Conservation (phyloP, 1,284 basidiomycete genomes). For the Ganoderma sp. region DNA sequence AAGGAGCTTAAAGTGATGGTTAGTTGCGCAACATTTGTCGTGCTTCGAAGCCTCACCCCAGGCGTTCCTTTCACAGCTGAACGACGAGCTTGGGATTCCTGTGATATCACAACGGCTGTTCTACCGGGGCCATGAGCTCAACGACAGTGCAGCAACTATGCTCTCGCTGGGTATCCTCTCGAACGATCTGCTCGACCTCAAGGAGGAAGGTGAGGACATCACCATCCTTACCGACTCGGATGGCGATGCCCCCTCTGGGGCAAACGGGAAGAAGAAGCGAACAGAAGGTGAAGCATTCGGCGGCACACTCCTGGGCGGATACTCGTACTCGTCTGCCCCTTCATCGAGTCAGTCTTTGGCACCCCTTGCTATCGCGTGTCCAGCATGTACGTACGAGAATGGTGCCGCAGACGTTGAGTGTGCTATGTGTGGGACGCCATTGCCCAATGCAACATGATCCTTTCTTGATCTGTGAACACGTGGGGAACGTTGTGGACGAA, state of each 20-base stretch:
- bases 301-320: slow-evolving; percentile 65
- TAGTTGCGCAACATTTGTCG: slow-evolving; percentile 32
- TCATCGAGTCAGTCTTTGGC: slow-evolving; percentile 27
- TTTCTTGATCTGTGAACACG: slow-evolving; percentile 1
- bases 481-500: neutral
- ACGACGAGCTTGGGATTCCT: slow-evolving; percentile 65
- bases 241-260: slow-evolving; percentile 37
- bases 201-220: slow-evolving; percentile 64
- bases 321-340: slow-evolving; percentile 24
- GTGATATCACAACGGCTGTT: slow-evolving; percentile 77
- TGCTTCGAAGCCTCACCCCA: neutral
- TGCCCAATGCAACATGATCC: slow-evolving; percentile 22
- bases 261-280: slow-evolving; percentile 46
- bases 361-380: slow-evolving; percentile 32
- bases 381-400: slow-evolving; percentile 42
- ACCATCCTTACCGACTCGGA: slow-evolving; percentile 59
- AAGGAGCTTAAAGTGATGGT: slow-evolving; percentile 81
- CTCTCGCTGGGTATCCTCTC: slow-evolving; percentile 64
- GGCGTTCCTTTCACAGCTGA: slow-evolving; percentile 48
- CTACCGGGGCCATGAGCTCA: slow-evolving; percentile 64
- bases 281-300: slow-evolving; percentile 75
- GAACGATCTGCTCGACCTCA: slow-evolving; percentile 70
- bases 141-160: slow-evolving; percentile 66
- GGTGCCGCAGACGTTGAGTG: slow-evolving; percentile 32
- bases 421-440: slow-evolving; percentile 38